Conservation (phyloP, 805 yeast species). For the Candida suzukii region DNA sequence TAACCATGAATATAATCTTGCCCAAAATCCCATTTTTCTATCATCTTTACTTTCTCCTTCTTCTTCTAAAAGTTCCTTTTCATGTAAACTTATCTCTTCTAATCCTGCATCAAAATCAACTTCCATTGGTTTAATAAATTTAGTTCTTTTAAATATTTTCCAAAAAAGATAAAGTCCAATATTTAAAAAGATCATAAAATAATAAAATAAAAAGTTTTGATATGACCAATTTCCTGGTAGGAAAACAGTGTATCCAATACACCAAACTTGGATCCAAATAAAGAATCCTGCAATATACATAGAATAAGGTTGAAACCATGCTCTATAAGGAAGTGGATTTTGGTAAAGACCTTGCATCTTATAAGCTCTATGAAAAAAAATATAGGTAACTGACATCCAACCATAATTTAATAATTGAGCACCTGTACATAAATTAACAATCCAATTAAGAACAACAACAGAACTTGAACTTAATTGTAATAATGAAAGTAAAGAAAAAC, state of each 20-base stretch:
- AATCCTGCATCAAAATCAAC: constrained; percentile 33
- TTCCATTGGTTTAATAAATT: constrained; percentile 26
- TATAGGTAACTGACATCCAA: constrained; percentile 35
- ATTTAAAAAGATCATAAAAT: constrained; percentile 35
- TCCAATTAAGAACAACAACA: constrained; percentile 33
- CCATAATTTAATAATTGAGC: constrained; percentile 41
- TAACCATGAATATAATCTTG: neutral
- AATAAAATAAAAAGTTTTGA: constrained; percentile 33
- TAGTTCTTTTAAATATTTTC: constrained; percentile 31
- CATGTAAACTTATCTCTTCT: constrained; percentile 33
- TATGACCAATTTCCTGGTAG: constrained; percentile 31
- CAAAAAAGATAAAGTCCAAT: constrained; percentile 28
- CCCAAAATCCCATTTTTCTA: neutral
- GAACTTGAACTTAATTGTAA: constrained; percentile 39
- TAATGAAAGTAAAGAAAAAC: constrained; percentile 61
- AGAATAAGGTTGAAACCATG: constrained; percentile 36
- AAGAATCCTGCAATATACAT: constrained; percentile 23
- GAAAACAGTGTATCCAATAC: constrained; percentile 33
- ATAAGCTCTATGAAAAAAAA: constrained; percentile 33
- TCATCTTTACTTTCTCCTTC: no score
- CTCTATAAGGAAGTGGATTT: constrained; percentile 29
- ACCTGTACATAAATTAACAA: constrained; percentile 40
- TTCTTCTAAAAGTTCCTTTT: no score
- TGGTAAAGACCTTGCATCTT: constrained; percentile 34
- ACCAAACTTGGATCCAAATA: constrained; percentile 25